Base-by-base conservation (phyloP, 345 rosid genomes). In the Zanthoxylum bungeanum region DNA sequence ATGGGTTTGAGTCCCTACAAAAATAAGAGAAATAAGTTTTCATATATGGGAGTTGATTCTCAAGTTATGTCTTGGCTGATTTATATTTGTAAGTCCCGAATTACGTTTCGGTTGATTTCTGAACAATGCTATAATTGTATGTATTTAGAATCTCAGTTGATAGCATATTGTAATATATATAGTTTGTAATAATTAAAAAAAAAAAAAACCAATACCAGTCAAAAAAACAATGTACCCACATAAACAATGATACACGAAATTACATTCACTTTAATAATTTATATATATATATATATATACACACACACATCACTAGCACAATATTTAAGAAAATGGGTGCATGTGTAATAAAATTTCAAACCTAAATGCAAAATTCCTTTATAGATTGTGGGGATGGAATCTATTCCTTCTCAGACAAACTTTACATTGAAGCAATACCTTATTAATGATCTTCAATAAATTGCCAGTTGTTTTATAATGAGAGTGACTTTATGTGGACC, bases 341-440 rank as follows among this genome's bases (percentile, higher is more conserved):
- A 25, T 30, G 55, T 50, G 46, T 14, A 8, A 1, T 37, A 60
- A 63, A 16, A 14, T 30, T 67, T 64, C 60, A 64, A 70, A 40
- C 47, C 22, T 27, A 27, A 63, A 47, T 66, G 16, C 64, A 16
- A 16, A 12, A 10, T 64, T 60, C 42, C 69, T 52, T 66, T 81
- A 68, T 75, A 39, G 80, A 56, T 31, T 34, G 79, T 76, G 74
- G 79, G 79, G 76, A 21, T 57, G 84, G 83, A 82, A 85, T 82
- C 81, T 55, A 49, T 69, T 74, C 62, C 58, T 64, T 69, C 51
- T 28, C 33, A 2, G 58, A 34, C 68, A 67, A 78, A 62, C 77
- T 78, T 78, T 76, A 66, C 33, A 67, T 74, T 49, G 50, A 3
- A 73, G 72, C 79, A 77, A 74, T 69, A 27, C 57, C 80, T 77